phyloP scores from a whole-genome alignment of 345 rosid species.

The Litchi chinensis region DNA sequence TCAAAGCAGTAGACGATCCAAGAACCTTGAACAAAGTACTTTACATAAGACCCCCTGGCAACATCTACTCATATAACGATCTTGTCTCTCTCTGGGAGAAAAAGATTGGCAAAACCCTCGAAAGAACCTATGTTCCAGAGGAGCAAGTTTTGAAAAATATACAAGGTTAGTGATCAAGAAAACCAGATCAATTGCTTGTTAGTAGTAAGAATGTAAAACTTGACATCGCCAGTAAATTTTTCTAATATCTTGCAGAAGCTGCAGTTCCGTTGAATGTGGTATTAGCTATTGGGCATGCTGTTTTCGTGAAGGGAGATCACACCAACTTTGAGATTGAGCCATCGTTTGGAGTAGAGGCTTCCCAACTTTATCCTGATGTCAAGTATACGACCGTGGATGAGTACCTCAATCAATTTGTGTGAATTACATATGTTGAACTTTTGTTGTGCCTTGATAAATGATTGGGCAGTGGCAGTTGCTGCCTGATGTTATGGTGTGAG shows the following conservation, averaged over 20 bases:
- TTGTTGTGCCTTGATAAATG: background rate
- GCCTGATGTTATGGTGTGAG: background rate
- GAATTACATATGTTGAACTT: background rate
- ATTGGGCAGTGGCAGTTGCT: background rate
- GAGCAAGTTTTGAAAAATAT: constrained; percentile 52
- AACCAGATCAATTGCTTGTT: background rate
- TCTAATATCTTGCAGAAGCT: constrained; percentile 36
- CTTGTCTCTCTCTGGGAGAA: constrained; percentile 63
- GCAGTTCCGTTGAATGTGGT: constrained; percentile 36
- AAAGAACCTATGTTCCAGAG: constrained; percentile 51
- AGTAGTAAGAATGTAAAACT: background rate
- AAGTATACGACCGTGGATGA: constrained; percentile 52
- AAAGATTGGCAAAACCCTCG: constrained; percentile 55
- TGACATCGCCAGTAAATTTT: background rate
- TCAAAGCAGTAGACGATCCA: constrained; percentile 56
- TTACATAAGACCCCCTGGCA: constrained; percentile 48
- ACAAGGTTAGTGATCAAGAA: constrained; percentile 29
- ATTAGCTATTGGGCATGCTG: constrained; percentile 41
- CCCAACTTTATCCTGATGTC: constrained; percentile 50
- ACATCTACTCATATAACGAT: constrained; percentile 57
- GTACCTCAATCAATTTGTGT: constrained; percentile 45
- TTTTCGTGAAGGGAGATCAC: constrained; percentile 57
- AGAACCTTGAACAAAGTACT: constrained; percentile 59
- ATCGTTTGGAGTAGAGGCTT: constrained; percentile 54
- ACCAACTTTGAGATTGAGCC: constrained; percentile 49